Conservation (phyloP, 2,329 filamentous ascomycete species). For the Monosporascus ibericus region DNA sequence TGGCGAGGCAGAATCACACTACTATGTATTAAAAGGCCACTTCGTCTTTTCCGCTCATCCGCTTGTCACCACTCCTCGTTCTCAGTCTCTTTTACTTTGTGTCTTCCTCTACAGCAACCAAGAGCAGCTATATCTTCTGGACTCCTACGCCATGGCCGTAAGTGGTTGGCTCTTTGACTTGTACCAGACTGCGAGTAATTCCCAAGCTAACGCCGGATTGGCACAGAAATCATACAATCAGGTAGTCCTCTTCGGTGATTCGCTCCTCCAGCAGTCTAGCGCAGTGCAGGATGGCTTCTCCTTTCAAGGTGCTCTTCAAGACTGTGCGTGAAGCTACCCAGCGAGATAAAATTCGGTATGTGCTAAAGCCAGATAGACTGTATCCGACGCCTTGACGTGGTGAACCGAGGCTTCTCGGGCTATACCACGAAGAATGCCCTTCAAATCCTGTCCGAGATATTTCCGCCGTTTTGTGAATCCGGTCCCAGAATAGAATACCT, state of each 20-base stretch:
- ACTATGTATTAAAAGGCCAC: no score
- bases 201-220: neutral
- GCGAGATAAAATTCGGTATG: conserved; percentile 1
- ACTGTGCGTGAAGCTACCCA: conserved; percentile 42
- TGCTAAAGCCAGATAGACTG: conserved; percentile 48
- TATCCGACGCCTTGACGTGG: conserved; percentile 70
- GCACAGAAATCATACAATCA: conserved; percentile 56
- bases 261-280: conserved; percentile 67
- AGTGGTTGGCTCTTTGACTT: neutral
- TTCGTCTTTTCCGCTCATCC: neutral
- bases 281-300: conserved; percentile 62
- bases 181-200: neutral
- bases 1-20: no score
- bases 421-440: conserved; percentile 77
- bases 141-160: neutral
- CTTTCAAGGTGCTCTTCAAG: conserved; percentile 65
- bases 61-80: neutral
- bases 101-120: neutral
- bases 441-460: conserved; percentile 60
- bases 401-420: conserved; percentile 83
- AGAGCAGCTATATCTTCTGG: neutral
- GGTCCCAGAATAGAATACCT: conserved; percentile 61
- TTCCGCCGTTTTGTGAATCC: conserved; percentile 56
- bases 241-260: conserved; percentile 84
- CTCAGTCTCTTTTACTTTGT: neutral